Percentiles rank a stretch among this genome's conserved stretches.
Conservation (phyloP, 2,329 filamentous ascomycete genomes). For the Aotearoamyces nothofagi region DNA sequence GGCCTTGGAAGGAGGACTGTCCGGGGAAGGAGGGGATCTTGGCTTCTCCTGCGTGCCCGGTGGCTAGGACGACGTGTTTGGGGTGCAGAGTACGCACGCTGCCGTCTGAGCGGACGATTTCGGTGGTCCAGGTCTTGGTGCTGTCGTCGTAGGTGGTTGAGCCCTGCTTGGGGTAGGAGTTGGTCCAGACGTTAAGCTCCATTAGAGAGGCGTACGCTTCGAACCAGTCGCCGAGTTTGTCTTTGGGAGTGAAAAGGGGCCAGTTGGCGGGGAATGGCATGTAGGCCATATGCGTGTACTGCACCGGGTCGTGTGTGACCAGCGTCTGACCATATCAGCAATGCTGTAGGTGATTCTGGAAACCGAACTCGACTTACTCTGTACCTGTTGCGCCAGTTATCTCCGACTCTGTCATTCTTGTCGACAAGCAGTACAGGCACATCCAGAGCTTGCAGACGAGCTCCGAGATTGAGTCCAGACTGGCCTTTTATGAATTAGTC, state of each 20-base stretch:
- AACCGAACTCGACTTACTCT: no score
- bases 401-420: slow-evolving; percentile 38
- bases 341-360: no score
- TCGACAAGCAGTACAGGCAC: slow-evolving; percentile 43
- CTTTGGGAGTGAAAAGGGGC: slow-evolving; percentile 56
- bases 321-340: no score
- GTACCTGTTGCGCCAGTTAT: slow-evolving; percentile 50
- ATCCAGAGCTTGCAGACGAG: slow-evolving; percentile 30
- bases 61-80: slow-evolving; percentile 33
- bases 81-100: slow-evolving; percentile 29
- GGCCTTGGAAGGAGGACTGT: slow-evolving; percentile 38
- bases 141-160: slow-evolving; percentile 33
- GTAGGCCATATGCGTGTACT: slow-evolving; percentile 23
- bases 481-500: slow-evolving; percentile 37
- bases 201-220: slow-evolving; percentile 45
- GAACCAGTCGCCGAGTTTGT: slow-evolving; percentile 54
- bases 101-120: slow-evolving; percentile 24
- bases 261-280: slow-evolving; percentile 45
- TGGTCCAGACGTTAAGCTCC: slow-evolving; percentile 51
- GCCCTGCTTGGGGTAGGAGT: slow-evolving; percentile 21
- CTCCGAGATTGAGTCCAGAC: slow-evolving; percentile 39
- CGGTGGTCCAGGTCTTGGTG: slow-evolving; percentile 35
- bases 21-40: slow-evolving; percentile 30
- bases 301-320: no score
- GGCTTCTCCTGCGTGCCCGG: slow-evolving; percentile 35